A percentile compares a stretch with the other conserved stretches of the same genome.
Evolutionary conservation across 2,329 filamentous ascomycete genomes (phyloP).

Genomic region (Fusarium staphyleae): DNA sequence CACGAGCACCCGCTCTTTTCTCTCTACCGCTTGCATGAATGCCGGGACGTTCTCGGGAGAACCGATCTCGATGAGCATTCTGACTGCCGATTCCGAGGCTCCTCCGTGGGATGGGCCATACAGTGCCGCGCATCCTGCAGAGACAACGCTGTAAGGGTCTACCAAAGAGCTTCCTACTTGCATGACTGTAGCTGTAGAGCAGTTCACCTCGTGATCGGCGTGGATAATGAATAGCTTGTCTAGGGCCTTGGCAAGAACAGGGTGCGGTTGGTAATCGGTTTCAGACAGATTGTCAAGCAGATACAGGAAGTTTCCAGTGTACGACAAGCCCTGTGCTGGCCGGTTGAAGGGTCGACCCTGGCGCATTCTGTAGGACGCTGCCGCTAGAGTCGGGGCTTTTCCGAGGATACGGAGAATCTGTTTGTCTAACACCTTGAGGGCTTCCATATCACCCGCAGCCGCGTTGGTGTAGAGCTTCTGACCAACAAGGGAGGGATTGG

Average conservation of each 20-base stretch:
- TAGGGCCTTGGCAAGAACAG: conserved; percentile 57
- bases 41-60: conserved; percentile 57
- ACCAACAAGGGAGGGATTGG: conserved; percentile 58
- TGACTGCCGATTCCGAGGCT: conserved; percentile 64
- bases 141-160: conserved; percentile 62
- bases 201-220: conserved; percentile 66
- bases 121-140: conserved; percentile 59
- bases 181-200: conserved; percentile 62
- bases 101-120: conserved; percentile 66
- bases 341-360: conserved; percentile 60
- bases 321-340: conserved; percentile 55
- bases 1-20: conserved; percentile 58
- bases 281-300: conserved; percentile 60
- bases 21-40: conserved; percentile 59
- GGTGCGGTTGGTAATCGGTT: conserved; percentile 56
- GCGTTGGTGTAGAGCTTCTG: conserved; percentile 59
- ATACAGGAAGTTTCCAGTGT: conserved; percentile 62
- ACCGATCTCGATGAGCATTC: conserved; percentile 60
- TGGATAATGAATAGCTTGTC: conserved; percentile 63
- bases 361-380: conserved; percentile 60
- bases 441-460: conserved; percentile 50
- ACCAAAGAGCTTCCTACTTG: conserved; percentile 64
- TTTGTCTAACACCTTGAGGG: conserved; percentile 56
- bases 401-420: conserved; percentile 61
- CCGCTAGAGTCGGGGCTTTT: conserved; percentile 58